Conservation (phyloP, 345 rosid genomes). For the Physaria fendleri region DNA sequence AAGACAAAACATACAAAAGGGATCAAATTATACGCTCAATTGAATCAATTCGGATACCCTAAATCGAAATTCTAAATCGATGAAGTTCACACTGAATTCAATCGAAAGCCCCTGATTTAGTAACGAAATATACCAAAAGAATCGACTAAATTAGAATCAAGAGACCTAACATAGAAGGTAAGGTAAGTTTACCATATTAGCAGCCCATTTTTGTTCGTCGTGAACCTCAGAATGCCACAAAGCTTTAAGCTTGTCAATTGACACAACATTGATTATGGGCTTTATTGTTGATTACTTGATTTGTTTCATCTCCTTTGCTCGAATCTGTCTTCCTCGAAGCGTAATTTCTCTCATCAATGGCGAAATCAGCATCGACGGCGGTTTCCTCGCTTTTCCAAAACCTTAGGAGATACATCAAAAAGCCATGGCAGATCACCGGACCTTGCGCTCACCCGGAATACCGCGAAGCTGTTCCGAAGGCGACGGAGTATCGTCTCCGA, state of each 20-base stretch:
- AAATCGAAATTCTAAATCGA: too few species aligned
- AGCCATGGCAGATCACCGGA: conserved; percentile 96
- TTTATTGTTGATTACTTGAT: too few species aligned
- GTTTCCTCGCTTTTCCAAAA: conserved; percentile 48
- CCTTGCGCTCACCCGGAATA: conserved; percentile 90
- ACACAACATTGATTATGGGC: too few species aligned
- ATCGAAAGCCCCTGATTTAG: too few species aligned
- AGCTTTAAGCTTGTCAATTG: conserved; percentile 50
- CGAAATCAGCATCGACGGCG: conserved; percentile 48
- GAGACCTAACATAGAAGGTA: neutral
- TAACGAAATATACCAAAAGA: too few species aligned
- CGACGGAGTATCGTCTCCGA: conserved; percentile 60
- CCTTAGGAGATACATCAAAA: conserved; percentile 65
- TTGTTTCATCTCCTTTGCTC: neutral
- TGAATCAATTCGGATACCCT: conserved; percentile 2
- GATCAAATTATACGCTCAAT: neutral
- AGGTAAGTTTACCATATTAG: conserved; percentile 44
- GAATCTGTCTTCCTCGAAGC: conserved; percentile 15
- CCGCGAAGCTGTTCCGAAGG: conserved; percentile 44
- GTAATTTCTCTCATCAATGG: conserved; percentile 43
- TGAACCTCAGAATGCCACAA: conserved; percentile 57
- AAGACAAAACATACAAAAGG: neutral
- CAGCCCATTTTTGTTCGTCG: conserved; percentile 72
- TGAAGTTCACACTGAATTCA: too few species aligned
- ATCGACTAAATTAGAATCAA: too few species aligned